Percentiles rank a stretch among this genome's conserved stretches.
These are phyloP conservation scores for Crithidia bombi DNA, from an alignment of 208 protist species.

Conservation along the genomic window DNA sequence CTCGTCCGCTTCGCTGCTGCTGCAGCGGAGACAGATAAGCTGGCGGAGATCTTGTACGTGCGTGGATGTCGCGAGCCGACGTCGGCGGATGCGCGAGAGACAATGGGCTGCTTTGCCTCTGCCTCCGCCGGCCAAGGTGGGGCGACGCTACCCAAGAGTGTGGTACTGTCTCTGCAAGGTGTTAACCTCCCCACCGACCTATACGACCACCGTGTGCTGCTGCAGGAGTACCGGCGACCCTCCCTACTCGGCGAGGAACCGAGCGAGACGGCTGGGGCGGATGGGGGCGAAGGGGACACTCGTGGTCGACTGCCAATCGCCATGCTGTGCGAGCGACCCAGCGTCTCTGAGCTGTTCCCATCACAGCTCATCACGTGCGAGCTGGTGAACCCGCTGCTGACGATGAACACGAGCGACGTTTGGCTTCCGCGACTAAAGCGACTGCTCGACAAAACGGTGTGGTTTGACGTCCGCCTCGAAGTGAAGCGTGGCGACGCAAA, in stretches of 20 bases:
- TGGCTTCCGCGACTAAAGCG: slow-evolving; percentile 25
- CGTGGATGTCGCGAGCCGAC: slow-evolving; percentile 54
- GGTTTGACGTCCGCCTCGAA: slow-evolving; percentile 35
- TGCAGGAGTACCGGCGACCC: slow-evolving; percentile 31
- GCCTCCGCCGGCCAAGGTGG: not conserved
- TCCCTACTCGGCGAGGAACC: slow-evolving; percentile 18
- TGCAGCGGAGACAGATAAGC: not conserved
- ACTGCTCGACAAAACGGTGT: slow-evolving; percentile 7
- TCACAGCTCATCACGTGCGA: slow-evolving; percentile 66
- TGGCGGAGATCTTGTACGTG: slow-evolving; percentile 53
- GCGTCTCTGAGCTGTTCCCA: slow-evolving; percentile 57
- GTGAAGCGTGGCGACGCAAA: slow-evolving; percentile 13
- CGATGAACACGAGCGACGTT: slow-evolving; percentile 8
- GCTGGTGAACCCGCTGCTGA: slow-evolving; percentile 48
- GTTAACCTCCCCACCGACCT: slow-evolving; percentile 47
- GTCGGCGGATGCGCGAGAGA: slow-evolving; percentile 34
- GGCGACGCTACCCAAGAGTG: not conserved
- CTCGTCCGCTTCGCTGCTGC: not conserved
- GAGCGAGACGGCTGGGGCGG: not conserved
- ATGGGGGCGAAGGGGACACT: not conserved
- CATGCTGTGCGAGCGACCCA: slow-evolving; percentile 41
- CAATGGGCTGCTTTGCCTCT: slow-evolving; percentile 62
- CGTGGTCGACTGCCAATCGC: slow-evolving; percentile 1
- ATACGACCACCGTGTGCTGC: slow-evolving; percentile 24
- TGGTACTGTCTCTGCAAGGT: slow-evolving; percentile 54